A percentile compares a stretch with the other conserved stretches of the same genome.
phyloP scores from a whole-genome alignment of 1,139 yeast species.

The Pichia sp. region DNA sequence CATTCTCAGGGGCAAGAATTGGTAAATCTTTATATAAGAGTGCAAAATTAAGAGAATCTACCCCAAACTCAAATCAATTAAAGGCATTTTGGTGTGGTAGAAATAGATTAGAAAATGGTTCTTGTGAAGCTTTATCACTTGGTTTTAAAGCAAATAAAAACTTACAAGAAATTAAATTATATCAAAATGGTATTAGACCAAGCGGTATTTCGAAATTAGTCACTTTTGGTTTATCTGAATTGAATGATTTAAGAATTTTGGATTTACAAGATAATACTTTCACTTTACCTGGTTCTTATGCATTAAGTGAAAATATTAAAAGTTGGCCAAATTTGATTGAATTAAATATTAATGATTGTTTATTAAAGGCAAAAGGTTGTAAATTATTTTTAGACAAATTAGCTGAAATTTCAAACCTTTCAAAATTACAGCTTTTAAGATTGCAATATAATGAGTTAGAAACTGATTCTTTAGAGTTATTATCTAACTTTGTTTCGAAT shows the following conservation, averaged over 20 bases:
- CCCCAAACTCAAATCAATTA: slow-evolving; percentile 33
- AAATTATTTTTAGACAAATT: slow-evolving; percentile 45
- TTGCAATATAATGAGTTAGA: slow-evolving; percentile 90
- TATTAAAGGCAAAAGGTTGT: slow-evolving; percentile 74
- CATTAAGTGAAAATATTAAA: slow-evolving; percentile 53
- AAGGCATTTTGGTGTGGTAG: slow-evolving; percentile 93
- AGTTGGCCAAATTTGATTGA: slow-evolving; percentile 60
- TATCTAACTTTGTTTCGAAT: slow-evolving; percentile 49
- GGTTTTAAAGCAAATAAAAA: slow-evolving; percentile 67
- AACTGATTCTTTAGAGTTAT: slow-evolving; percentile 50
- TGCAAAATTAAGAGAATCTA: slow-evolving; percentile 33
- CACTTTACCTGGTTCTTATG: slow-evolving; percentile 74
- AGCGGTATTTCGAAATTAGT: slow-evolving; percentile 77
- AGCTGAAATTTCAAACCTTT: slow-evolving; percentile 30
- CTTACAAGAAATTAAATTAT: slow-evolving; percentile 68
- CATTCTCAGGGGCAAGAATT: slow-evolving; percentile 91
- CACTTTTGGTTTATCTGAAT: slow-evolving; percentile 60
- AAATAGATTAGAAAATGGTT: slow-evolving; percentile 92
- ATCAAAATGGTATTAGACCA: slow-evolving; percentile 96
- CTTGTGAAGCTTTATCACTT: slow-evolving; percentile 69
- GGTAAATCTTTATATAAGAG: slow-evolving; percentile 77
- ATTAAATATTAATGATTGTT: slow-evolving; percentile 82
- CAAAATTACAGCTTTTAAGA: slow-evolving; percentile 51
- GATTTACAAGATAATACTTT: slow-evolving; percentile 95
- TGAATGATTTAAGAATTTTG: slow-evolving; percentile 55